Evolutionary conservation across 495 filamentous ascomycete species (phyloP).

Genomic region (Bryoglossum gracile): DNA sequence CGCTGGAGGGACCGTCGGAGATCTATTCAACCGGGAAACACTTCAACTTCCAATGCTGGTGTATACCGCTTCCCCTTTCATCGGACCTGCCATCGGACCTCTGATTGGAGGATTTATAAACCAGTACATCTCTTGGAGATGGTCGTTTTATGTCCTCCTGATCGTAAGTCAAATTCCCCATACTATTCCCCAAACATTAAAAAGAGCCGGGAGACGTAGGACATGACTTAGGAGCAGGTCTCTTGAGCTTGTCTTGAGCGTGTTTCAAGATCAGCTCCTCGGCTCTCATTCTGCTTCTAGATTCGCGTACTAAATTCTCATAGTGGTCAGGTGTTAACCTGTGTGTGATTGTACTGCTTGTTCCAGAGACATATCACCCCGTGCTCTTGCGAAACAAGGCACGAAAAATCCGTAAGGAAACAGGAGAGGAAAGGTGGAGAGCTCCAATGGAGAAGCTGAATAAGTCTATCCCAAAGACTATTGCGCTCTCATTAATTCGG

Average conservation of each 20-base stretch:
- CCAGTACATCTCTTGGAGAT: conserved; percentile 70
- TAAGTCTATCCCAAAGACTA: conserved; percentile 62
- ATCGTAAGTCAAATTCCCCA: too few species aligned
- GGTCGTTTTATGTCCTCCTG: conserved; percentile 82
- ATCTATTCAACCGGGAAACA: conserved; percentile 71
- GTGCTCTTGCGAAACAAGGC: conserved; percentile 74
- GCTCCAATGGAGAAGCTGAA: conserved; percentile 76
- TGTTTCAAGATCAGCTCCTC: too few species aligned
- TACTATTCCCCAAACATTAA: too few species aligned
- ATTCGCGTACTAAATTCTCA: too few species aligned
- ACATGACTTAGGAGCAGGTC: too few species aligned
- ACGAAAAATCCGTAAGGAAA: conserved; percentile 59
- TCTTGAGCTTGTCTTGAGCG: too few species aligned
- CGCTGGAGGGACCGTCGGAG: conserved; percentile 84
- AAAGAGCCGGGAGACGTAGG: too few species aligned
- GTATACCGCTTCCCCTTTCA: conserved; percentile 72
- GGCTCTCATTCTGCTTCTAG: too few species aligned
- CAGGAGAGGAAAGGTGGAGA: conserved; percentile 65
- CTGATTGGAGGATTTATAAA: conserved; percentile 59
- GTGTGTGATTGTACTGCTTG: conserved; percentile 56
- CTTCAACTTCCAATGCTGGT: conserved; percentile 50
- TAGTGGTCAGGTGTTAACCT: conserved; percentile 65
- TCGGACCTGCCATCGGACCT: conserved; percentile 60
- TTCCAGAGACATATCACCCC: conserved; percentile 84
- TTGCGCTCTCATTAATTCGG: conserved; percentile 63